These are phyloP conservation scores for Yamadazyma takamatsuzukensis DNA, from an alignment of 805 yeast genomes.

Conservation along the genomic window DNA sequence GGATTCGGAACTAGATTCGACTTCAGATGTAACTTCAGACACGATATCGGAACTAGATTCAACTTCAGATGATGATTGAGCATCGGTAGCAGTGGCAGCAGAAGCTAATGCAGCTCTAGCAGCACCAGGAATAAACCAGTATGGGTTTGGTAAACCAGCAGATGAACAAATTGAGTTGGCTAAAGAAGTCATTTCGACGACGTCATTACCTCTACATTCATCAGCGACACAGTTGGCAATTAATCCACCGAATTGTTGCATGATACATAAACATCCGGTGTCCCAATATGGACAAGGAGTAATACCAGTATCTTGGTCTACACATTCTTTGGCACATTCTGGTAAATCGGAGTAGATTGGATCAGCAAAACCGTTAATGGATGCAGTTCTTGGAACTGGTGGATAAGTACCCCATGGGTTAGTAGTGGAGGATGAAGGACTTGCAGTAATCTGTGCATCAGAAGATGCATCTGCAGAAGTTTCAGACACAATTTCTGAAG, in stretches of 20 bases:
- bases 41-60: no score
- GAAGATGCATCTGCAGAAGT: constrained; percentile 4
- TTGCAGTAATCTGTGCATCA: constrained; percentile 1
- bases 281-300: constrained; percentile 47
- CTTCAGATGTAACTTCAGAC: constrained; percentile 1
- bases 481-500: no score
- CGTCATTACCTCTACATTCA: constrained; percentile 33
- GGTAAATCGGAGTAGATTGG: constrained; percentile 36
- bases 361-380: constrained; percentile 48
- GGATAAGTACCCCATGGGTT: constrained; percentile 41
- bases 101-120: constrained; percentile 20
- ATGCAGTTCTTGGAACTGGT: constrained; percentile 41
- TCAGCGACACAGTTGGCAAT: constrained; percentile 36
- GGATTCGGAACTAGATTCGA: no score
- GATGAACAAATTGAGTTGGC: constrained; percentile 33
- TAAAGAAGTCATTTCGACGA: constrained; percentile 21
- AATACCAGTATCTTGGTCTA: constrained; percentile 26
- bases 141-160: constrained; percentile 23
- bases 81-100: constrained; percentile 19
- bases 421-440: constrained; percentile 5
- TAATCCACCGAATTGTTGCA: constrained; percentile 25
- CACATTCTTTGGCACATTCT: constrained; percentile 40
- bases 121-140: constrained; percentile 38
- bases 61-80: no score
- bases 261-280: constrained; percentile 44